These are phyloP conservation scores for Rhynchosporium secalis DNA, from an alignment of 2,329 filamentous ascomycete species.

Conservation along the genomic window DNA sequence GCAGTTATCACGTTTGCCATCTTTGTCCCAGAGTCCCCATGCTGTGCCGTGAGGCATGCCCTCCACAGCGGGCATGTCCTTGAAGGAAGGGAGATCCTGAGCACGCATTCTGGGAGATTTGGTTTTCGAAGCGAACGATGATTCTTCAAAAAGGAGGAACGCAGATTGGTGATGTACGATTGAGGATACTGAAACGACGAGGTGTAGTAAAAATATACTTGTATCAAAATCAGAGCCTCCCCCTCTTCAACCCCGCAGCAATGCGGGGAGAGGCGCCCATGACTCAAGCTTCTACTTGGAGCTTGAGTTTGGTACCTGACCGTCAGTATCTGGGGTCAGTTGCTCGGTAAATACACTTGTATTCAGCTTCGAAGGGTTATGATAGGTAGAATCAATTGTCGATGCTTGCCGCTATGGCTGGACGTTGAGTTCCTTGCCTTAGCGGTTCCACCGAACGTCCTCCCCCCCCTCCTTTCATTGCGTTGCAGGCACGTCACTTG, in stretches of 20 bases:
- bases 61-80: slow-evolving; percentile 44
- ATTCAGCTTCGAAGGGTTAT: neutral
- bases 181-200: neutral
- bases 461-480: neutral
- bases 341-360: neutral
- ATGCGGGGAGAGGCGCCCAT: neutral
- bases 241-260: slow-evolving; percentile 4
- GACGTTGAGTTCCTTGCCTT: neutral
- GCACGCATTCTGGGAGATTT: slow-evolving; percentile 23
- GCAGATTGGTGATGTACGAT: neutral
- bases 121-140: neutral
- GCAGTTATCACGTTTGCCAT: slow-evolving; percentile 48
- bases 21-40: slow-evolving; percentile 48
- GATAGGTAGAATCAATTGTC: neutral
- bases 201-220: neutral
- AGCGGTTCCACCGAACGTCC: neutral
- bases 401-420: neutral
- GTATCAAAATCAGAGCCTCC: neutral
- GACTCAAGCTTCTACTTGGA: slow-evolving; percentile 3
- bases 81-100: slow-evolving; percentile 41
- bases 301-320: neutral
- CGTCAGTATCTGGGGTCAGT: neutral
- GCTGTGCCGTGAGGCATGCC: slow-evolving; percentile 46
- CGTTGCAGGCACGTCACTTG: neutral
- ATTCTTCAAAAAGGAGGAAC: too few species aligned